Evolutionary conservation across 495 filamentous ascomycete genomes (phyloP).

Genomic region (Glonium stellatum): DNA sequence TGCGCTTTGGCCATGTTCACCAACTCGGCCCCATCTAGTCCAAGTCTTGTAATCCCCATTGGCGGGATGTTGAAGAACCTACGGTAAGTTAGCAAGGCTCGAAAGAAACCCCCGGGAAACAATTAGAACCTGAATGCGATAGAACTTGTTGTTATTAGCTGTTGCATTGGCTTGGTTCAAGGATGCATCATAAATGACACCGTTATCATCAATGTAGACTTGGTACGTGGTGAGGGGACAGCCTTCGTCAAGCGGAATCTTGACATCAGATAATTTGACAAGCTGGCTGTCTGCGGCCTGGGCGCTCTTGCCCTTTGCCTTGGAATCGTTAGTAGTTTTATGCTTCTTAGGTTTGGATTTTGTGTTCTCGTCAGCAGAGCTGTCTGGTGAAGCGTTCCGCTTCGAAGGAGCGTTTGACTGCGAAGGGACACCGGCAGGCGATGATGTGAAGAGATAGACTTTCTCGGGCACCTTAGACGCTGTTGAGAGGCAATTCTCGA

Average conservation of each 20-base stretch:
- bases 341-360: constrained; percentile 17
- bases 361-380: constrained; percentile 26
- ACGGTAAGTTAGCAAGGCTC: constrained; percentile 27
- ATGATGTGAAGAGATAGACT: constrained; percentile 32
- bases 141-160: constrained; percentile 34
- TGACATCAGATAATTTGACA: constrained; percentile 36
- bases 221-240: constrained; percentile 32
- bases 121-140: constrained; percentile 29
- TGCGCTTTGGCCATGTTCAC: constrained; percentile 58
- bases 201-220: constrained; percentile 59
- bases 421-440: neutral
- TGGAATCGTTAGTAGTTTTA: constrained; percentile 20
- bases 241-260: constrained; percentile 48
- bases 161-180: constrained; percentile 53
- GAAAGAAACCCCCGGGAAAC: neutral
- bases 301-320: constrained; percentile 2
- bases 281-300: constrained; percentile 40
- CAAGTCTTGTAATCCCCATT: constrained; percentile 44
- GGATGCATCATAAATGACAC: constrained; percentile 59
- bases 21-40: constrained; percentile 76
- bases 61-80: constrained; percentile 27
- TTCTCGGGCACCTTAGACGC: constrained; percentile 42
- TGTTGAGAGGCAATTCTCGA: constrained; percentile 45
- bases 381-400: constrained; percentile 17
- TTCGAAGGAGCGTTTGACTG: constrained; percentile 1